Conservation (phyloP, 768 basidiomycete genomes). For the Asterophora lycoperdoides region DNA sequence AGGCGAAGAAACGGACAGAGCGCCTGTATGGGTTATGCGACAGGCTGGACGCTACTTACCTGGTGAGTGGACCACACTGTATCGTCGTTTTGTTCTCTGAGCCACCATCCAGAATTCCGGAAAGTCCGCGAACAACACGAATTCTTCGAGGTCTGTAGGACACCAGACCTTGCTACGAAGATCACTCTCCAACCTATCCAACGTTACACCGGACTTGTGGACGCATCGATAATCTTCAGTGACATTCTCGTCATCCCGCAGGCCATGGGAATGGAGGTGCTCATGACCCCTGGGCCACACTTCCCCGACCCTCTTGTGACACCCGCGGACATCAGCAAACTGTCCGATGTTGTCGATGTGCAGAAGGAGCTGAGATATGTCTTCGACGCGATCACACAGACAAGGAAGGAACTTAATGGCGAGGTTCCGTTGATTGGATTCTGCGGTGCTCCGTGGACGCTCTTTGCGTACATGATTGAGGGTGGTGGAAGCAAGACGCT, state of each 20-base stretch:
- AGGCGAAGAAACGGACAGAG: slow-evolving; percentile 85
- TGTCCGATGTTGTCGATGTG: slow-evolving; percentile 67
- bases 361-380: slow-evolving; percentile 85
- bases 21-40: slow-evolving; percentile 98
- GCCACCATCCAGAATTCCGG: slow-evolving; percentile 67
- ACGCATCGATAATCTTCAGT: slow-evolving; percentile 96
- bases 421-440: slow-evolving; percentile 96
- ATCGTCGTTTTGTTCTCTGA: neutral
- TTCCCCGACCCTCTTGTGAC: slow-evolving; percentile 84
- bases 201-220: slow-evolving; percentile 80
- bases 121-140: slow-evolving; percentile 80
- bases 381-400: slow-evolving; percentile 85
- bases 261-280: slow-evolving; percentile 92
- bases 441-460: slow-evolving; percentile 96
- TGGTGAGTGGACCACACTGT: slow-evolving; percentile 42
- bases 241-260: slow-evolving; percentile 98
- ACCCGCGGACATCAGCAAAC: slow-evolving; percentile 65
- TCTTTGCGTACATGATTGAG: slow-evolving; percentile 98
- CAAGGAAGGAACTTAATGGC: slow-evolving; percentile 75
- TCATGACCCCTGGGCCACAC: slow-evolving; percentile 89
- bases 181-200: slow-evolving; percentile 93
- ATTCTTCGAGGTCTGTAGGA: slow-evolving; percentile 94
- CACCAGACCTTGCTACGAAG: slow-evolving; percentile 83
- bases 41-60: slow-evolving; percentile 96
- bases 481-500: slow-evolving; percentile 90